Percentiles rank a stretch among this genome's conserved stretches.
These are phyloP conservation scores for Alternaria triticina DNA, from an alignment of 2,329 filamentous ascomycete genomes.

Conservation along the genomic window DNA sequence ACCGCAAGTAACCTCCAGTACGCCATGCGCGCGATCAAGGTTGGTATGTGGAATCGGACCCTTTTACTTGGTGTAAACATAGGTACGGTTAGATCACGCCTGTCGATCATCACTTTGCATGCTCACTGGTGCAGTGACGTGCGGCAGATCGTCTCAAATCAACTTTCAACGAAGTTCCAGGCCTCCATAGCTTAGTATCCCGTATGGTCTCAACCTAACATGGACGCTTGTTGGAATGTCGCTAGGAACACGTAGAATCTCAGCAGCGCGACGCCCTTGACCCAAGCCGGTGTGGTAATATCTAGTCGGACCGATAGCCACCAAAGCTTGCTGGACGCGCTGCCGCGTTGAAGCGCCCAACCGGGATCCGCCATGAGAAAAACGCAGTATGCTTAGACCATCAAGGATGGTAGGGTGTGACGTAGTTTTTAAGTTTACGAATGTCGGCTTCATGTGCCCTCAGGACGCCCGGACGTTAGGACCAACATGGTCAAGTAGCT, in stretches of 20 bases:
- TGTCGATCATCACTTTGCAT: constrained; percentile 20
- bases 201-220: constrained; percentile 20
- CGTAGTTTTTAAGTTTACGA: constrained; percentile 27
- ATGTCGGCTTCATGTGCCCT: constrained; percentile 2
- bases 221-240: constrained; percentile 27
- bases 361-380: constrained; percentile 22
- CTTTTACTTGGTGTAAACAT: constrained; percentile 12
- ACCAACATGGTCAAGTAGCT: constrained; percentile 3
- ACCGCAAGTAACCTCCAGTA: constrained; percentile 3
- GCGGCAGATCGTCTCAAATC: constrained; percentile 18
- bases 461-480: constrained; percentile 2
- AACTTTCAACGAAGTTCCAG: constrained; percentile 34
- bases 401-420: constrained; percentile 24
- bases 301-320: constrained; percentile 41
- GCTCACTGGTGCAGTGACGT: constrained; percentile 20
- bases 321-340: constrained; percentile 32
- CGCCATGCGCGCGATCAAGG: constrained; percentile 12
- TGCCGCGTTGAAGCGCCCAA: constrained; percentile 26
- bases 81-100: constrained; percentile 18
- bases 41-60: constrained; percentile 9
- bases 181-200: constrained; percentile 23
- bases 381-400: constrained; percentile 13
- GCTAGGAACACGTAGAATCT: constrained; percentile 20
- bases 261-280: constrained; percentile 27
- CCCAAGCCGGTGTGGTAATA: constrained; percentile 35